Evolutionary conservation across 1,284 basidiomycete genomes (phyloP), one percentile per base, ranked within the genome.

Genomic region (Heterobasidion annosum): DNA sequence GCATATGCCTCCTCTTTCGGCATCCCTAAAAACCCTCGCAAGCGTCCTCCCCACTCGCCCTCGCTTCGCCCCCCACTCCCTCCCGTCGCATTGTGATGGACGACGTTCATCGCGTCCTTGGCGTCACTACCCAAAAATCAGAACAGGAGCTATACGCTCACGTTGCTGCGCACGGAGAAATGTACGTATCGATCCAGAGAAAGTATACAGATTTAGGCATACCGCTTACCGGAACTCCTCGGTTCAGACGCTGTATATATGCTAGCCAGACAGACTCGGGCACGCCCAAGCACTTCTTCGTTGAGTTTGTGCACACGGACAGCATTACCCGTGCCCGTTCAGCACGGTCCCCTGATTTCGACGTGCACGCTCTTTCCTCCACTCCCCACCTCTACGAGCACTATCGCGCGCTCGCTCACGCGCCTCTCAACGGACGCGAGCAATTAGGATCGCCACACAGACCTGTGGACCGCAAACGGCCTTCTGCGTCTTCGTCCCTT

Each of bases 151-250:
- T 73, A 12, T 63, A 62, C 15, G 54, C 10, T n/a, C 37, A 63
- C 4, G 58, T 64, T 3, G 68, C 73, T 59, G 58, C 61, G 8
- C 53, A 53, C n/a, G 70, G 65, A 52, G 72, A 68, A 59, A 72
- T 73, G 74, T 73, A 54, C 56, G 68, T 64, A 3, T 33, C 54
- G 37, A 19, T 64, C 37, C 15, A 62, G 62, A 25, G 25, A 25
- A 25, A 4, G 25, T 5, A 25, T 25, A 25, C 25, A 25, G 5
- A 25, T 25, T 4, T 5, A 25, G 50, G 9, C 33, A 42, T n/a
- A 13, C 25, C 13, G 15, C 48, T 45, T 50, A 46, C 50, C 44
- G 34, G 47, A 33, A 48, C 34, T 50, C 34, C 32, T 45, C 35
- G 19, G 53, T 50, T 3, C 46, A 65, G 64, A 46, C 56, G 59